Conservation (phyloP, 306 rosid species). For the Vigna hirtella region DNA sequence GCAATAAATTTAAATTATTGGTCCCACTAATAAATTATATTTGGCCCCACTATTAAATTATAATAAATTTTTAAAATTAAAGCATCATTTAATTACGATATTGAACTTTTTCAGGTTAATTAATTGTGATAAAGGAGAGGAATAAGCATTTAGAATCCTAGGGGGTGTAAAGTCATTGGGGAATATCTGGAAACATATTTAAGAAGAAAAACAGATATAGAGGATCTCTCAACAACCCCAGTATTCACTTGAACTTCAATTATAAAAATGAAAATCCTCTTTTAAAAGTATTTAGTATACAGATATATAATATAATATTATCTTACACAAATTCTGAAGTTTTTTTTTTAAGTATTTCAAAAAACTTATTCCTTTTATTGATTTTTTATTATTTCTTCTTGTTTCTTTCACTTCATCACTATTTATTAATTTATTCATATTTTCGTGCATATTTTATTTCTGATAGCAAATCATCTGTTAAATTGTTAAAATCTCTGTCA, state of each 20-base stretch:
- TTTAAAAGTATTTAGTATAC: background rate
- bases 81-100: background rate
- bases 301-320: background rate
- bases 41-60: background rate
- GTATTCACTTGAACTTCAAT: conserved; percentile 5
- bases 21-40: background rate
- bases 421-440: background rate
- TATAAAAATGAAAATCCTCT: background rate
- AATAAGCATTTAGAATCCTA: conserved; percentile 11
- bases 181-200: conserved; percentile 32
- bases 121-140: conserved; percentile 24
- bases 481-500: background rate
- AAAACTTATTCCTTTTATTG: background rate
- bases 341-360: too few species aligned
- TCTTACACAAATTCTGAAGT: background rate
- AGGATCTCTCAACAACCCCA: background rate
- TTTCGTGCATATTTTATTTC: background rate
- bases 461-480: background rate
- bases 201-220: background rate
- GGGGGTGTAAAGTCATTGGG: background rate
- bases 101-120: conserved; percentile 2
- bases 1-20: background rate
- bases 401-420: background rate
- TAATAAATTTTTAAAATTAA: background rate
- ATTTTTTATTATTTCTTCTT: background rate